Percentiles rank a stretch among this genome's conserved stretches.
These are phyloP conservation scores for Meyerozyma smithsonii DNA, from an alignment of 1,139 yeast species.

Conservation along the genomic window DNA sequence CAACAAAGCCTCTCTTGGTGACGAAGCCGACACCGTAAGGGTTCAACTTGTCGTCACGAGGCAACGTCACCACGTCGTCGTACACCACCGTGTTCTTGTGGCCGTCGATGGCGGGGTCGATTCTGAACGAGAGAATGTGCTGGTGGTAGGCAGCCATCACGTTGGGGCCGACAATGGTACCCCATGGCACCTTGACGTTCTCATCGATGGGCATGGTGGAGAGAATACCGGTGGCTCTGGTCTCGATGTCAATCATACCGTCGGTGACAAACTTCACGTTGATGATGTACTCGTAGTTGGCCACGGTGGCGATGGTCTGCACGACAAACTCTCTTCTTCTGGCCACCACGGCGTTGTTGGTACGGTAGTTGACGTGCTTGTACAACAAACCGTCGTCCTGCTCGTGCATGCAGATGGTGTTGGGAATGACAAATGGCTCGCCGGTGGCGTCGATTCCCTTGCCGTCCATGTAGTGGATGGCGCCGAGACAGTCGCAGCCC, in stretches of 20 bases:
- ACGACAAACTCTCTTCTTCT: slow-evolving; percentile 83
- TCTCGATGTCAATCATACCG: slow-evolving; percentile 78
- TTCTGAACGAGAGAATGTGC: slow-evolving; percentile 78
- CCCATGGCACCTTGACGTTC: slow-evolving; percentile 72
- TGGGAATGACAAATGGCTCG: slow-evolving; percentile 60
- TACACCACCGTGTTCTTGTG: slow-evolving; percentile 72
- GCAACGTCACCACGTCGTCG: slow-evolving; percentile 69
- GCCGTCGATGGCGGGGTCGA: slow-evolving; percentile 86
- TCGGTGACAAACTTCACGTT: slow-evolving; percentile 78
- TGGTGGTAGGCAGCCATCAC: slow-evolving; percentile 89
- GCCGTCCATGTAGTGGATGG: slow-evolving; percentile 75
- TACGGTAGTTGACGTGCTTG: slow-evolving; percentile 85
- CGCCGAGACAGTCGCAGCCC: slow-evolving; percentile 90
- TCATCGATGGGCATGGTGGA: slow-evolving; percentile 82
- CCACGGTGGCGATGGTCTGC: slow-evolving; percentile 86
- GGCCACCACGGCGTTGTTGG: slow-evolving; percentile 66
- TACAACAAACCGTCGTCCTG: slow-evolving; percentile 78
- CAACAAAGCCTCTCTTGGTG: slow-evolving; percentile 59
- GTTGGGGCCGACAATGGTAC: slow-evolving; percentile 80
- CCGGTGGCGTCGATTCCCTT: slow-evolving; percentile 58
- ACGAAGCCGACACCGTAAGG: slow-evolving; percentile 75
- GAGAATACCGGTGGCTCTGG: slow-evolving; percentile 84
- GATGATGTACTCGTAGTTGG: slow-evolving; percentile 82
- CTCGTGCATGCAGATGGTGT: slow-evolving; percentile 85
- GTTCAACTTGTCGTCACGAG: slow-evolving; percentile 51